Evolutionary conservation across 2,329 filamentous ascomycete genomes (phyloP).

Genomic region (Aschersonia sp.): DNA sequence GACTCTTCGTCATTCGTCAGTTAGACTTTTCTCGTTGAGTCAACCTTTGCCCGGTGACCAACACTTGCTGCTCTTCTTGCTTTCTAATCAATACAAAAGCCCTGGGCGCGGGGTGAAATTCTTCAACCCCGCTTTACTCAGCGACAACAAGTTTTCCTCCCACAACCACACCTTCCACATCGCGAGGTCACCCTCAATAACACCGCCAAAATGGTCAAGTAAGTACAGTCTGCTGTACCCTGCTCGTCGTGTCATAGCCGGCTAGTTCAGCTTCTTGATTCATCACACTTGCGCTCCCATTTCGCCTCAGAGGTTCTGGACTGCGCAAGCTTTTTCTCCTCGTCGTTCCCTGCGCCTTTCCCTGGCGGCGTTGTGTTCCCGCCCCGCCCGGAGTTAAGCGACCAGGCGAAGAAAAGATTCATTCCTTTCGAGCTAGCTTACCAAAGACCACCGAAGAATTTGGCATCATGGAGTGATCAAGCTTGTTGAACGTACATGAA

Average conservation of each 20-base stretch:
- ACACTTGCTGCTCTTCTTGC: conserved; percentile 4
- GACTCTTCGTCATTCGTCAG: conserved; percentile 16
- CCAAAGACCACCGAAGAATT: too few species aligned
- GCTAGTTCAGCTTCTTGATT: background rate
- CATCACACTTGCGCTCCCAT: background rate
- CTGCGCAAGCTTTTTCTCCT: too few species aligned
- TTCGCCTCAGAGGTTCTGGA: too few species aligned
- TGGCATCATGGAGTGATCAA: background rate
- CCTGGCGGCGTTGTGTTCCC: background rate
- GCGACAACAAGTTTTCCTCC: conserved; percentile 10
- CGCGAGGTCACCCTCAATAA: conserved; percentile 33
- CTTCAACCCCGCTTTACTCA: conserved; percentile 30
- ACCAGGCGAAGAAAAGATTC: conserved; percentile 1
- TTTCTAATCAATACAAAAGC: conserved; percentile 1
- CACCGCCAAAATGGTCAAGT: conserved; percentile 99
- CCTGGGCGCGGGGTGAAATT: conserved; percentile 24
- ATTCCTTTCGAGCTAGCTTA: background rate
- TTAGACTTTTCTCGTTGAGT: conserved; percentile 11
- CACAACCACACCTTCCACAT: conserved; percentile 19
- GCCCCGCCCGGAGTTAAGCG: conserved; percentile 6
- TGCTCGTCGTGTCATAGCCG: background rate
- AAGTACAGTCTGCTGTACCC: conserved; percentile 34
- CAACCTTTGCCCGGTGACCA: conserved; percentile 2
- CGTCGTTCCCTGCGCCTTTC: too few species aligned
- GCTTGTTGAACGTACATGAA: too few species aligned